Conservation (phyloP, 2,329 filamentous ascomycete species). For the Talaromyces sp. region DNA sequence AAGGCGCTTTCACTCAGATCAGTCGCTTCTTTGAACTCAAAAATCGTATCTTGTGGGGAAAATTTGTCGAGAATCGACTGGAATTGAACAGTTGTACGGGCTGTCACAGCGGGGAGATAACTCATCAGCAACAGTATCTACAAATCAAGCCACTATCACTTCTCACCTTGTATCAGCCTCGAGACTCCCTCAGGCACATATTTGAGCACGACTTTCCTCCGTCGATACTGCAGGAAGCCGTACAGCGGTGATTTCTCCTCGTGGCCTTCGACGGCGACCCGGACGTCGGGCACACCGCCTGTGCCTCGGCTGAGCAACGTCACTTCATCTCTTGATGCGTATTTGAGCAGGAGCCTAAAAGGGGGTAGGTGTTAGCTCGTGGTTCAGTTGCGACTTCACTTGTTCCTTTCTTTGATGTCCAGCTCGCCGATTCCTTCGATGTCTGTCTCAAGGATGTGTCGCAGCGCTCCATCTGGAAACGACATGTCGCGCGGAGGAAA, state of each 20-base stretch:
- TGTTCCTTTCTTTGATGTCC: not conserved
- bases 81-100: slow-evolving; percentile 70
- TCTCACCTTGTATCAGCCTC: slow-evolving; percentile 78
- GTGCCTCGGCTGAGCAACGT: slow-evolving; percentile 70
- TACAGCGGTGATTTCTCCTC: slow-evolving; percentile 84
- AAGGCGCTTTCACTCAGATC: slow-evolving; percentile 85
- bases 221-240: slow-evolving; percentile 82
- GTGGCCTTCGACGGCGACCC: slow-evolving; percentile 70
- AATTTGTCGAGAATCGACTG: slow-evolving; percentile 62
- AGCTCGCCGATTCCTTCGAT: not conserved
- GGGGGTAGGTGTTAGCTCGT: slow-evolving; percentile 14
- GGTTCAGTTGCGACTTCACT: not conserved
- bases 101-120: slow-evolving; percentile 44
- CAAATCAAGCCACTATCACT: slow-evolving; percentile 5
- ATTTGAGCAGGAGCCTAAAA: slow-evolving; percentile 87
- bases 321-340: slow-evolving; percentile 81
- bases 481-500: not conserved
- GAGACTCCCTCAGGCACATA: slow-evolving; percentile 90
- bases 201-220: slow-evolving; percentile 86
- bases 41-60: slow-evolving; percentile 78
- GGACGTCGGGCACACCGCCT: slow-evolving; percentile 78
- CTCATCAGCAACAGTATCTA: not conserved
- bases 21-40: slow-evolving; percentile 67
- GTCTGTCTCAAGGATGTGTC: not conserved
- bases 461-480: not conserved